A percentile compares a stretch with the other conserved stretches of the same genome.
phyloP scores from a whole-genome alignment of 1,139 yeast species.

The Nakaseomyces bracarensis region DNA sequence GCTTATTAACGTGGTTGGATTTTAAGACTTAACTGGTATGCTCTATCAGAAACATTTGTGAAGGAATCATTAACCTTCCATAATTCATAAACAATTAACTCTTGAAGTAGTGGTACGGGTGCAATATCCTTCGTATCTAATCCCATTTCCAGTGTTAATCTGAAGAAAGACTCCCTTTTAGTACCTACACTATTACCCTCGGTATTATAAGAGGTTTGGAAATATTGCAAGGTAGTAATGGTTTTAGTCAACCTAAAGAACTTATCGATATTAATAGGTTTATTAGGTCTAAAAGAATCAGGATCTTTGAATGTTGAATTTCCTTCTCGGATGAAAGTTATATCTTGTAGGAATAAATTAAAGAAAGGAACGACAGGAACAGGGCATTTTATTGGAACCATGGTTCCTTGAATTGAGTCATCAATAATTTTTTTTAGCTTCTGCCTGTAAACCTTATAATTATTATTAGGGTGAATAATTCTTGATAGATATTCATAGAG shows the following conservation, averaged over 20 bases:
- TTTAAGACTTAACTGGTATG: constrained; percentile 61
- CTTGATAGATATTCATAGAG: constrained; percentile 60
- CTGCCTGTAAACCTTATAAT: constrained; percentile 65
- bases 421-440: constrained; percentile 52
- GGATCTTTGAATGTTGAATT: constrained; percentile 62
- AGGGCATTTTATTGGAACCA: constrained; percentile 40
- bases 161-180: constrained; percentile 31
- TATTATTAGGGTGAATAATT: constrained; percentile 75
- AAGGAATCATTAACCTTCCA: constrained; percentile 62
- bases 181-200: constrained; percentile 13
- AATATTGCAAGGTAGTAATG: constrained; percentile 67
- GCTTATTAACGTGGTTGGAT: constrained; percentile 15
- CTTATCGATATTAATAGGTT: constrained; percentile 67
- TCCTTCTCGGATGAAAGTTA: constrained; percentile 84
- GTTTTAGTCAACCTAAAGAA: constrained; percentile 66
- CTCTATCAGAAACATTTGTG: constrained; percentile 53
- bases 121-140: constrained; percentile 26
- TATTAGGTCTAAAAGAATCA: constrained; percentile 42
- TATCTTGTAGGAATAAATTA: constrained; percentile 74
- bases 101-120: constrained; percentile 39
- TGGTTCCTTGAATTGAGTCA: constrained; percentile 15
- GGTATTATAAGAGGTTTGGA: constrained; percentile 55
- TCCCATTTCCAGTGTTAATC: constrained; percentile 24
- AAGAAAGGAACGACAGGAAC: constrained; percentile 81
- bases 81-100: constrained; percentile 55